Evolutionary conservation across 2,329 filamentous ascomycete genomes (phyloP).

Genomic region (Aspergillus brunneoviolaceus): DNA sequence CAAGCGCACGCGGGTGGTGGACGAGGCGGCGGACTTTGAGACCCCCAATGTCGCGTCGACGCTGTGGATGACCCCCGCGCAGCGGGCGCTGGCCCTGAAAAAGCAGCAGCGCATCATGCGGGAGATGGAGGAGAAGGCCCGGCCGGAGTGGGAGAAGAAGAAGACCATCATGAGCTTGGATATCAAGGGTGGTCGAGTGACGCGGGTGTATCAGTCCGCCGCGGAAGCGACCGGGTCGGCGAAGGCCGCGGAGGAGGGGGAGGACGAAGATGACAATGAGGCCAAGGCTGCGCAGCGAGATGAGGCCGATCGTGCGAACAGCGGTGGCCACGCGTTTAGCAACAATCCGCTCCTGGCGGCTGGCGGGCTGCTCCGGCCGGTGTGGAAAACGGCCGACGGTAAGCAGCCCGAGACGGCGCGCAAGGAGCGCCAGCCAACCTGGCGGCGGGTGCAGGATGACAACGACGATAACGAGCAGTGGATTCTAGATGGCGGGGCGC

Average conservation of each 20-base stretch:
- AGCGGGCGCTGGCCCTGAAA: slow-evolving; percentile 79
- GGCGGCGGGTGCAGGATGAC: slow-evolving; percentile 49
- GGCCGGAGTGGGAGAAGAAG: slow-evolving; percentile 86
- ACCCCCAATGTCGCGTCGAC: slow-evolving; percentile 61
- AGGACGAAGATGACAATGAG: slow-evolving; percentile 11
- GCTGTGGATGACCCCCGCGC: slow-evolving; percentile 82
- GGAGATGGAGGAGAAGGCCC: slow-evolving; percentile 82
- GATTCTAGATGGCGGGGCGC: slow-evolving; percentile 47
- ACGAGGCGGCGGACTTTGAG: slow-evolving; percentile 77
- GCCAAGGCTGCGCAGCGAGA: slow-evolving; percentile 22
- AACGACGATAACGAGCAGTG: slow-evolving; percentile 50
- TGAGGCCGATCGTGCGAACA: slow-evolving; percentile 17
- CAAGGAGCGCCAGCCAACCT: slow-evolving; percentile 42
- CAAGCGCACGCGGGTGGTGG: slow-evolving; percentile 76
- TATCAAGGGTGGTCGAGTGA: slow-evolving; percentile 72
- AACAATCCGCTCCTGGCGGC: slow-evolving; percentile 46
- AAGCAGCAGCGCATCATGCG: slow-evolving; percentile 78
- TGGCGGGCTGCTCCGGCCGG: slow-evolving; percentile 45
- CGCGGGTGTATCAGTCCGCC: slow-evolving; percentile 51
- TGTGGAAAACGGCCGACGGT: slow-evolving; percentile 43
- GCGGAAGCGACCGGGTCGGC: slow-evolving; percentile 26
- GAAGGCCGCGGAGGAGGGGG: slow-evolving; percentile 20
- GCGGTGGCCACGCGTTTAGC: slow-evolving; percentile 39
- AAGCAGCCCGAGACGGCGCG: slow-evolving; percentile 24
- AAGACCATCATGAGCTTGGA: slow-evolving; percentile 83